Conservation (phyloP, 352 stramenopile genomes). For the Blastocystis sp. region DNA sequence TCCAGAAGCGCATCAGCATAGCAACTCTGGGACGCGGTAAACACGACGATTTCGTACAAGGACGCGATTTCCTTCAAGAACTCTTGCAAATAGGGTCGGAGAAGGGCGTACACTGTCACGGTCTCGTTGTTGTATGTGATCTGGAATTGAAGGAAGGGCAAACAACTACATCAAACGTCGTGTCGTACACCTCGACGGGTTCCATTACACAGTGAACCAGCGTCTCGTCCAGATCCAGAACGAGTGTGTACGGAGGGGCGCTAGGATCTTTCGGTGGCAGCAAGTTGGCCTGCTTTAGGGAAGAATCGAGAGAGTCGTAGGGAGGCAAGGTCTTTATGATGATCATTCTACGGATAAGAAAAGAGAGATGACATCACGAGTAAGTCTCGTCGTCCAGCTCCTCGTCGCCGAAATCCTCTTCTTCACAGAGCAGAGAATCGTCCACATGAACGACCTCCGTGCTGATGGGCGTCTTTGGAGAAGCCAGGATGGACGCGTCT, state of each 20-base stretch:
- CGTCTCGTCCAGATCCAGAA: conserved; percentile 98
- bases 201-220: conserved; percentile 98
- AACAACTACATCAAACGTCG: conserved; percentile 93
- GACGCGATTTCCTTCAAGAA: conserved; percentile 90
- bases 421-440: conserved; percentile 23
- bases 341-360: conserved; percentile 22
- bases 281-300: conserved; percentile 8
- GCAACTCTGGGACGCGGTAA: conserved; percentile 91
- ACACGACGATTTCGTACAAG: conserved; percentile 98
- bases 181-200: conserved; percentile 88
- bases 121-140: conserved; percentile 84
- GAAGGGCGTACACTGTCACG: conserved; percentile 93
- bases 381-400: conserved; percentile 68
- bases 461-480: background rate
- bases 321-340: conserved; percentile 75
- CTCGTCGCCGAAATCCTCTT: background rate
- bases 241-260: conserved; percentile 80
- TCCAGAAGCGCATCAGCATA: conserved; percentile 96
- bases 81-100: conserved; percentile 90
- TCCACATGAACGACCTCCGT: conserved; percentile 1
- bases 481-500: background rate
- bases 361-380: background rate
- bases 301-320: conserved; percentile 52
- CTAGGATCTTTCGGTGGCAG: conserved; percentile 77
- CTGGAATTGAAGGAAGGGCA: background rate